These are phyloP conservation scores for Didymella sp. DNA, from an alignment of 2,329 filamentous ascomycete genomes.

Conservation along the genomic window DNA sequence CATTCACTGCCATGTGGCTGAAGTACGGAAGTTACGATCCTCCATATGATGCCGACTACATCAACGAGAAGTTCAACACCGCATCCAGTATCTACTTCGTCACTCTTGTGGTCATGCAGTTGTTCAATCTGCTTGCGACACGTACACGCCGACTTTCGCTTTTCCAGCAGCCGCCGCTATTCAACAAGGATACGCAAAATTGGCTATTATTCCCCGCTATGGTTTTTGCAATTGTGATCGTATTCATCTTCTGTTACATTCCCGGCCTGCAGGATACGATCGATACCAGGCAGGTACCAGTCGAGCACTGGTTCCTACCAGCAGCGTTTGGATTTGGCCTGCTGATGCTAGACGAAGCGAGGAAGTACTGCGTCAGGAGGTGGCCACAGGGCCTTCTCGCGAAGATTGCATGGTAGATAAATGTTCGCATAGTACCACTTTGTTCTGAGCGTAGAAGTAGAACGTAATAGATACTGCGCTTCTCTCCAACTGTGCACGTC, in stretches of 20 bases:
- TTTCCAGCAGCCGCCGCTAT: slow-evolving; percentile 73
- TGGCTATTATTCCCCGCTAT: slow-evolving; percentile 74
- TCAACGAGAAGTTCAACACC: slow-evolving; percentile 62
- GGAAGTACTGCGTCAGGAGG: slow-evolving; percentile 68
- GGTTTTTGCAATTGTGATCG: slow-evolving; percentile 71
- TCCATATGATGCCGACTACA: slow-evolving; percentile 34
- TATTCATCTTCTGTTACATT: slow-evolving; percentile 71
- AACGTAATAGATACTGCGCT: background rate
- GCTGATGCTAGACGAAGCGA: slow-evolving; percentile 69
- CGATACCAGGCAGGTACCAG: slow-evolving; percentile 68
- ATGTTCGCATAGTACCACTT: background rate
- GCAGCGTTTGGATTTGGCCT: slow-evolving; percentile 73
- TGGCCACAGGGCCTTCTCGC: slow-evolving; percentile 65
- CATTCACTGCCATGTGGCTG: slow-evolving; percentile 73
- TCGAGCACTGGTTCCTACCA: slow-evolving; percentile 79
- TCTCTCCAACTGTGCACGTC: background rate
- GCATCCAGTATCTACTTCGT: slow-evolving; percentile 81
- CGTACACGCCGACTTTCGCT: slow-evolving; percentile 67
- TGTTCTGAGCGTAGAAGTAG: background rate
- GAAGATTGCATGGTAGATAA: slow-evolving; percentile 67
- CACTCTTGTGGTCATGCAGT: slow-evolving; percentile 82
- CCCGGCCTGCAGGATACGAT: slow-evolving; percentile 68
- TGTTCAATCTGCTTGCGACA: slow-evolving; percentile 76
- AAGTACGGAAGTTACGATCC: slow-evolving; percentile 40
- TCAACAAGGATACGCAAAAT: slow-evolving; percentile 72